phyloP scores from a whole-genome alignment of 2,329 filamentous ascomycete species.

The Leptographium wingfieldii region DNA sequence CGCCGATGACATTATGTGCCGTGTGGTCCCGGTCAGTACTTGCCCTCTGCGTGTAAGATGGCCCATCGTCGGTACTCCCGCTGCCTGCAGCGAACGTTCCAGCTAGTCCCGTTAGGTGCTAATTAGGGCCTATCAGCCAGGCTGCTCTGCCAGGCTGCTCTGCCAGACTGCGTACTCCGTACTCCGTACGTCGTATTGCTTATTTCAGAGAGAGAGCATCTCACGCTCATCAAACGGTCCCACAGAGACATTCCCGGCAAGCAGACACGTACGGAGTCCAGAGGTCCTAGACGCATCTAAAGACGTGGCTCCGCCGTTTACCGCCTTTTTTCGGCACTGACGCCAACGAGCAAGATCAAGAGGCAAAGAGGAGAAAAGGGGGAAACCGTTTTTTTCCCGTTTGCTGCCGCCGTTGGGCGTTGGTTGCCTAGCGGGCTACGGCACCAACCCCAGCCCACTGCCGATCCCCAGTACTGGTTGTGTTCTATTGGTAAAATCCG shows the following conservation, averaged over 20 bases:
- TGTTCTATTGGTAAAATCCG: not conserved
- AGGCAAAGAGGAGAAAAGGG: not conserved
- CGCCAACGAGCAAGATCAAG: not conserved
- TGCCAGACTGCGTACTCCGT: not conserved
- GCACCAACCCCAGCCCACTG: slow-evolving; percentile 1
- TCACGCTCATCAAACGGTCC: not conserved
- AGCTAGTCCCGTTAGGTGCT: not conserved
- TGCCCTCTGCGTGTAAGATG: not conserved
- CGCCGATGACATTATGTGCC: not conserved
- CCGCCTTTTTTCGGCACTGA: not conserved
- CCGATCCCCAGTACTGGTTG: not conserved
- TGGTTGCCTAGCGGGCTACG: not conserved
- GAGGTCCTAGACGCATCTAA: not conserved
- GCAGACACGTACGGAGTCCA: not conserved
- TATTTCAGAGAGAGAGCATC: not conserved
- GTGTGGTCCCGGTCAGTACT: not conserved
- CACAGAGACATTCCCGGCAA: not conserved
- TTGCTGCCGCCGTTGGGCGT: slow-evolving; percentile 1
- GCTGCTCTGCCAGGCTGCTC: not conserved
- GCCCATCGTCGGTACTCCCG: not conserved
- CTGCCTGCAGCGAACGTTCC: not conserved
- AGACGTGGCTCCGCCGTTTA: not conserved
- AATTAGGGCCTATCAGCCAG: not conserved
- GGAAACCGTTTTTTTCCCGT: slow-evolving; percentile 1
- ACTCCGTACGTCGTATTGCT: not conserved